Percentiles rank a stretch among this genome's conserved stretches.
Evolutionary conservation across 495 filamentous ascomycete genomes (phyloP).

Genomic region (Neurospora hispaniola): DNA sequence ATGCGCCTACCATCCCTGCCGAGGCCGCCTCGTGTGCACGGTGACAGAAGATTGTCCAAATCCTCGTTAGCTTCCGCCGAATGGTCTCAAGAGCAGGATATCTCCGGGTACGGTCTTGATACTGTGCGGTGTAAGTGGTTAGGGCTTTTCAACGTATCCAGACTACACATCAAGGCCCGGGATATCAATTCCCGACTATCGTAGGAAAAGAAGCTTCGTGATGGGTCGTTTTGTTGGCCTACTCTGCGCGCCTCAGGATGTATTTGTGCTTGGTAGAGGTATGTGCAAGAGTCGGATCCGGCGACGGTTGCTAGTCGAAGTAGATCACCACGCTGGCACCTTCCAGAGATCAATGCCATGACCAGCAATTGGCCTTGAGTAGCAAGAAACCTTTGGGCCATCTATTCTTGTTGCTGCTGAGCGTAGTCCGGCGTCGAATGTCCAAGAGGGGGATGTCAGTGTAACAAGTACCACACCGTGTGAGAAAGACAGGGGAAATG

Average conservation of each 20-base stretch:
- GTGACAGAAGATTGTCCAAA: background rate
- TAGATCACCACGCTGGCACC: background rate
- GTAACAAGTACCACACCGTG: background rate
- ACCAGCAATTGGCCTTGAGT: background rate
- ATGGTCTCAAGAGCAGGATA: background rate
- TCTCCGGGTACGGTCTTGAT: background rate
- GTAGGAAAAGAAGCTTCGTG: background rate
- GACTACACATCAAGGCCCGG: background rate
- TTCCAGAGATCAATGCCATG: background rate
- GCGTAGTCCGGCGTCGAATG: background rate
- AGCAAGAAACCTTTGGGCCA: background rate
- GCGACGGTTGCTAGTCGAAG: background rate
- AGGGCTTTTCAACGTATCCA: background rate
- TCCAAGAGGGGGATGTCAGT: background rate
- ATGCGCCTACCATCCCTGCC: background rate
- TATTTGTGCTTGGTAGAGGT: background rate
- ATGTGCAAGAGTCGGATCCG: constrained; percentile 1
- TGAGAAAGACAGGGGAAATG: background rate
- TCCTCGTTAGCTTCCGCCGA: background rate
- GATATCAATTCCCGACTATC: background rate
- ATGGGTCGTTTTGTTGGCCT: background rate
- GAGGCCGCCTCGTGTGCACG: background rate
- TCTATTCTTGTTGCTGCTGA: background rate
- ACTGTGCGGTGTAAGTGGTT: background rate
- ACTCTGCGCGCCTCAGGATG: constrained; percentile 4